A percentile compares a stretch with the other conserved stretches of the same genome.
Conservation (phyloP, 2,329 filamentous ascomycete species). For the Ophiocordyceps camponoti-rufipedis region DNA sequence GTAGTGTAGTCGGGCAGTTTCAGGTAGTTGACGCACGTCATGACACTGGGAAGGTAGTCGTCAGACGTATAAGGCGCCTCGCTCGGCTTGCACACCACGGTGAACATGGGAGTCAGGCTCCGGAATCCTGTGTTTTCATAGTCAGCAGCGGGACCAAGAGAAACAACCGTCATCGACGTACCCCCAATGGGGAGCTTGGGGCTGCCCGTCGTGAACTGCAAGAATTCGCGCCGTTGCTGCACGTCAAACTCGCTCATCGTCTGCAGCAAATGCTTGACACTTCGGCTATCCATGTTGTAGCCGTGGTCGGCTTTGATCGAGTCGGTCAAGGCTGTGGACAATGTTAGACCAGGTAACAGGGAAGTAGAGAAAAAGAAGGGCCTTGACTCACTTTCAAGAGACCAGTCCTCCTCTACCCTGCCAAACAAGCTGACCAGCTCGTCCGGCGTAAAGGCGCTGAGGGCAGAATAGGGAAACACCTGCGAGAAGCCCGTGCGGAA, state of each 20-base stretch:
- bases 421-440: slow-evolving; percentile 93
- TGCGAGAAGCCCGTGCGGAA: slow-evolving; percentile 86
- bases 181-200: slow-evolving; percentile 96
- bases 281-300: slow-evolving; percentile 96
- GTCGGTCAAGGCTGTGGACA: slow-evolving; percentile 66
- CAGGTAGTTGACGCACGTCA: slow-evolving; percentile 99
- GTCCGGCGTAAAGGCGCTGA: slow-evolving; percentile 85
- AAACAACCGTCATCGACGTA: slow-evolving; percentile 24
- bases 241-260: slow-evolving; percentile 76
- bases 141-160: slow-evolving; percentile 12
- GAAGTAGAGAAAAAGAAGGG: no score
- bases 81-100: slow-evolving; percentile 96
- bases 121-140: slow-evolving; percentile 56
- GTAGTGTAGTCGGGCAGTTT: slow-evolving; percentile 90
- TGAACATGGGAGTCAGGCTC: slow-evolving; percentile 93
- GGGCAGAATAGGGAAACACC: slow-evolving; percentile 85
- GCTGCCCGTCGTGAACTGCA: slow-evolving; percentile 95
- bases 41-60: slow-evolving; percentile 97
- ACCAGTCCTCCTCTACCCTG: slow-evolving; percentile 88
- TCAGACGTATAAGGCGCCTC: slow-evolving; percentile 86
- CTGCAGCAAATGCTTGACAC: slow-evolving; percentile 80
- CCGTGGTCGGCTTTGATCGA: slow-evolving; percentile 98
- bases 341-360: slow-evolving; percentile 3
- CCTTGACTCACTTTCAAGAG: slow-evolving; percentile 66
- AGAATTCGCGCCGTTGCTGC: slow-evolving; percentile 70